Evolutionary conservation across 805 yeast genomes (phyloP), one percentile per base, ranked within the genome.

Genomic region (Candida dendrica): DNA sequence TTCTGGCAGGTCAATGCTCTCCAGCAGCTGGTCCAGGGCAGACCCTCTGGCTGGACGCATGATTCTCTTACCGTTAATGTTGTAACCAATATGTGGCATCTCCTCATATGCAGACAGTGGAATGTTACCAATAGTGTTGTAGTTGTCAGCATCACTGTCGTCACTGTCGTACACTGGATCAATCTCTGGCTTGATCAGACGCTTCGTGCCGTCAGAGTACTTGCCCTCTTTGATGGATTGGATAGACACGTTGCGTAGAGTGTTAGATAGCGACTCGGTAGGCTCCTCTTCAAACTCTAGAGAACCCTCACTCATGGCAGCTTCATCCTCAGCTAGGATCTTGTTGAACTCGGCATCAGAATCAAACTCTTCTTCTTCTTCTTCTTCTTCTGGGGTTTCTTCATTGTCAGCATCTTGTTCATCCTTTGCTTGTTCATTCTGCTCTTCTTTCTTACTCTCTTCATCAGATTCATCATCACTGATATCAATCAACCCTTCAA

Each of bases 11-110:
- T 93, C 99, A 46, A 93, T 93, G 26, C 81, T 72, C 57, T 91
- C 98, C 49, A 93, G 68, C 47, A 93, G 73, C 55, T 83, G 84
- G 57, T 93, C 98, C 50, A 93, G 73, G 1, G 98, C 98, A 44
- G 95, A 80, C 13, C 97, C 96, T 55, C 87, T 84, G 9, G 98
- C 98, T 11, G 99, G 99, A 63, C 99, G 79, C 98, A 93, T 91
- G 58, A 93, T 90, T 59, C 98, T 79, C 61, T 90, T 91, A 56
- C 99, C 98, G 60, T 93, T 93, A 55, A 93, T 90, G 61, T 88
- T 91, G 63, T 93, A 93, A 44, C 98, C 98, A 46, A 93, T 79
- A 60, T 93, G 98, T 1, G 98, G 98, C 81, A 84, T 84, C 63
- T 90, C 95, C 42, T 93, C 98, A 60, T 93, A 93, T 2, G 96